A percentile compares a stretch with the other conserved stretches of the same genome.
phyloP scores from a whole-genome alignment of 2,329 filamentous ascomycete genomes.

The Fusarium redolens region DNA sequence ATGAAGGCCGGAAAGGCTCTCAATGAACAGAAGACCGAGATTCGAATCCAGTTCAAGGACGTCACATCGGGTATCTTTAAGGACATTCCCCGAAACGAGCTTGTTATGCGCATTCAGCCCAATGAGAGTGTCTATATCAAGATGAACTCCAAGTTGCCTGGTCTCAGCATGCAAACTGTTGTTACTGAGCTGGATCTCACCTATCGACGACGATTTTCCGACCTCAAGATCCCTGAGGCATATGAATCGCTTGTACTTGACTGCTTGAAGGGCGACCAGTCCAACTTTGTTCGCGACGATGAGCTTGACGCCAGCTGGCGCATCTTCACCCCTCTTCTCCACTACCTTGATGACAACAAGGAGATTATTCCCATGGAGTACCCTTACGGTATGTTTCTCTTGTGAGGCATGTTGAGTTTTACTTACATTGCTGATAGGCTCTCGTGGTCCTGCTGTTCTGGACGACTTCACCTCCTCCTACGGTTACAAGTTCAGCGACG shows the following conservation, averaged over 20 bases:
- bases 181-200: constrained; percentile 98
- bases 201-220: constrained; percentile 97
- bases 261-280: constrained; percentile 98
- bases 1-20: constrained; percentile 98
- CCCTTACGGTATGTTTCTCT: constrained; percentile 79
- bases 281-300: constrained; percentile 97
- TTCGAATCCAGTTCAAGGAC: constrained; percentile 99
- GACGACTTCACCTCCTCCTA: constrained; percentile 99
- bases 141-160: constrained; percentile 99
- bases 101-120: constrained; percentile 98
- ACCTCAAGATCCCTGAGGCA: constrained; percentile 98
- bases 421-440: constrained; percentile 70
- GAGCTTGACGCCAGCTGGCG: constrained; percentile 98
- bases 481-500: constrained; percentile 98
- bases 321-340: constrained; percentile 95
- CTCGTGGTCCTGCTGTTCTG: constrained; percentile 92
- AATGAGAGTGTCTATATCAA: constrained; percentile 99
- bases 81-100: constrained; percentile 98
- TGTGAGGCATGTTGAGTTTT: neutral
- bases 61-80: constrained; percentile 99
- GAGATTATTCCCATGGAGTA: constrained; percentile 99
- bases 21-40: constrained; percentile 99
- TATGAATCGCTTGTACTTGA: constrained; percentile 98
- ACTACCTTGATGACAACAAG: constrained; percentile 99
- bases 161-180: constrained; percentile 98